Conservation (phyloP, 495 filamentous ascomycete genomes). For the Tuber magnatum region DNA sequence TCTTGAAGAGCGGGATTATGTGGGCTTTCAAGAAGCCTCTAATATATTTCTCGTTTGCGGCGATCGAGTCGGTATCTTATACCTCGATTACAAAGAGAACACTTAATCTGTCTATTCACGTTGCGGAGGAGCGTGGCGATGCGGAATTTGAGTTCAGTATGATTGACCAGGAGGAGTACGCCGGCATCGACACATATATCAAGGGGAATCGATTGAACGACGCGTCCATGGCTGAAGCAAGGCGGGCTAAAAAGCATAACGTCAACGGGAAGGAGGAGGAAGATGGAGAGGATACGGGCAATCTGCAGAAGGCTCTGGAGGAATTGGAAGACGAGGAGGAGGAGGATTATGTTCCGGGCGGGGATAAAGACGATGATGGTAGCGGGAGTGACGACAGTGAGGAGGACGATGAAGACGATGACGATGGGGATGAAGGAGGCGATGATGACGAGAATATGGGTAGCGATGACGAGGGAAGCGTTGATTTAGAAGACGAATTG, state of each 20-base stretch:
- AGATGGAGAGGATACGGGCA: conserved; percentile 47
- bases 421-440: conserved; percentile 49
- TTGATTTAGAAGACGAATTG: conserved; percentile 38
- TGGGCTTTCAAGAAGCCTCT: conserved; percentile 96
- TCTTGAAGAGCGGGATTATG: conserved; percentile 76
- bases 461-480: conserved; percentile 43
- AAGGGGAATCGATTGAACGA: conserved; percentile 76
- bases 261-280: conserved; percentile 56
- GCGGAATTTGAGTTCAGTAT: conserved; percentile 78
- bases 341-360: conserved; percentile 82
- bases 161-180: conserved; percentile 78
- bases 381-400: conserved; percentile 48
- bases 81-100: conserved; percentile 84
- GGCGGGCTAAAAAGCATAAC: conserved; percentile 71
- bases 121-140: conserved; percentile 41
- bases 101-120: conserved; percentile 80
- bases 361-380: conserved; percentile 65
- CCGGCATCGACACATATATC: conserved; percentile 77
- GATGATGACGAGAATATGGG: conserved; percentile 47
- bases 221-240: conserved; percentile 78
- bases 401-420: conserved; percentile 45
- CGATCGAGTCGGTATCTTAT: conserved; percentile 75
- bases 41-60: conserved; percentile 71
- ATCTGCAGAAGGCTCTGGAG: conserved; percentile 63
- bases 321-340: conserved; percentile 77